Percentiles rank a stretch among this genome's conserved stretches.
Evolutionary conservation across 169 alveolate genomes (phyloP).

Genomic region (Eimeria acervulina): DNA sequence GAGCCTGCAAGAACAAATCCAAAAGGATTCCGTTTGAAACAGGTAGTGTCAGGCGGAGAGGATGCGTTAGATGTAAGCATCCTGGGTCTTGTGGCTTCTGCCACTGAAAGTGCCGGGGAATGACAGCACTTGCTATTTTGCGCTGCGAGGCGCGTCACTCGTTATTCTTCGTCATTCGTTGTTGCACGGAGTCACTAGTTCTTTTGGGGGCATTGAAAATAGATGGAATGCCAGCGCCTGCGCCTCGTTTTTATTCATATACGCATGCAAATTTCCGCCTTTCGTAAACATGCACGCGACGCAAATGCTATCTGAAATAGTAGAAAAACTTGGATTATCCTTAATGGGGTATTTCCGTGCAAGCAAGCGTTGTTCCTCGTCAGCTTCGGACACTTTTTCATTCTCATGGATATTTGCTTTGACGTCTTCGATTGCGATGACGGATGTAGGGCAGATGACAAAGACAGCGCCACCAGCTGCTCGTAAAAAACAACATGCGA

Average conservation of each 20-base stretch:
- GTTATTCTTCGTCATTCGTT: neutral
- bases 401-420: neutral
- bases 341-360: constrained; percentile 33
- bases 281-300: constrained; percentile 65
- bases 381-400: neutral
- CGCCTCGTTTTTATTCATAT: constrained; percentile 74
- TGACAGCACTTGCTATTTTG: neutral
- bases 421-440: constrained; percentile 28
- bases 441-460: constrained; percentile 74
- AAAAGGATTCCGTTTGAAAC: neutral
- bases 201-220: constrained; percentile 22
- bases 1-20: neutral
- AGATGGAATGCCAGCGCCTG: constrained; percentile 74
- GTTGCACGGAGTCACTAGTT: constrained; percentile 7
- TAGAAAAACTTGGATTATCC: constrained; percentile 28
- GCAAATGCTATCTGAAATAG: constrained; percentile 71
- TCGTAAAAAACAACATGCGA: neutral
- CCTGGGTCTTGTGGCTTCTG: neutral
- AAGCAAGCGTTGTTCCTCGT: neutral
- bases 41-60: neutral
- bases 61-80: neutral
- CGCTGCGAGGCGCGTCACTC: too few species aligned
- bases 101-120: neutral
- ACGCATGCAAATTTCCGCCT: constrained; percentile 78
- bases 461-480: constrained; percentile 83